Percentiles rank a stretch among this genome's conserved stretches.
phyloP scores from a whole-genome alignment of 2,329 filamentous ascomycete genomes.

The Samsoniella hepiali region DNA sequence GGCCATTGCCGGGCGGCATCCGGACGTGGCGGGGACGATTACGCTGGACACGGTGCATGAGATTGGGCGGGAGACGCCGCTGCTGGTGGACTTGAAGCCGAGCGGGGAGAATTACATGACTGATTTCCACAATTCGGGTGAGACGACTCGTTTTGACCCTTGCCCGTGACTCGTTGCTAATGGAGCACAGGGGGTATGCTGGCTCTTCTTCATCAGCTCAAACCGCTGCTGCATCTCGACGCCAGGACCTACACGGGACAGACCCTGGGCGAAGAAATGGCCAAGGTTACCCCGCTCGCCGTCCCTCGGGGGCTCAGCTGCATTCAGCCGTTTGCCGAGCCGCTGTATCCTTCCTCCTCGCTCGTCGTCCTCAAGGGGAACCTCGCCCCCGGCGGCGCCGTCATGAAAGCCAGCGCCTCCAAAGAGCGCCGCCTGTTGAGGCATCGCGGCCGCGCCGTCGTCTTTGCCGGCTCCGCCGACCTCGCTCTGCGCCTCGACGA shows the following conservation, averaged over 20 bases:
- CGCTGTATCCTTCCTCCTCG: constrained; percentile 72
- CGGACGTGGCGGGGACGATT: constrained; percentile 60
- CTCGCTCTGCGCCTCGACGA: constrained; percentile 61
- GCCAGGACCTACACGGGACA: constrained; percentile 82
- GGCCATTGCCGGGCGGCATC: constrained; percentile 74
- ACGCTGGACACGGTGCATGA: constrained; percentile 75
- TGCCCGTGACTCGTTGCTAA: neutral
- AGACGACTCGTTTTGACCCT: neutral
- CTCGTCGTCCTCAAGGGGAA: constrained; percentile 82
- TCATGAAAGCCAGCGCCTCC: constrained; percentile 83
- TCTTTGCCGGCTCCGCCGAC: constrained; percentile 74
- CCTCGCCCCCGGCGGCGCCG: constrained; percentile 75
- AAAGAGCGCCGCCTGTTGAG: constrained; percentile 64
- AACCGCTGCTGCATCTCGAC: constrained; percentile 70
- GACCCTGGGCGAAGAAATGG: constrained; percentile 76
- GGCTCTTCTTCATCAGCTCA: constrained; percentile 74
- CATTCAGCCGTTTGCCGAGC: constrained; percentile 63
- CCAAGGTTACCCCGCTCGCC: constrained; percentile 60
- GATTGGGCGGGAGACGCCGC: constrained; percentile 72
- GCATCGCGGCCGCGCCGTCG: constrained; percentile 50
- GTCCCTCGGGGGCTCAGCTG: constrained; percentile 37
- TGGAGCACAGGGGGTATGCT: constrained; percentile 66
- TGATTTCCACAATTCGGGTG: constrained; percentile 74
- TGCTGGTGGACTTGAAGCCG: constrained; percentile 83
- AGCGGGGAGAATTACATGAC: constrained; percentile 85